These are phyloP conservation scores for Epichloe scottii DNA, from an alignment of 2,329 filamentous ascomycete species.

Conservation along the genomic window DNA sequence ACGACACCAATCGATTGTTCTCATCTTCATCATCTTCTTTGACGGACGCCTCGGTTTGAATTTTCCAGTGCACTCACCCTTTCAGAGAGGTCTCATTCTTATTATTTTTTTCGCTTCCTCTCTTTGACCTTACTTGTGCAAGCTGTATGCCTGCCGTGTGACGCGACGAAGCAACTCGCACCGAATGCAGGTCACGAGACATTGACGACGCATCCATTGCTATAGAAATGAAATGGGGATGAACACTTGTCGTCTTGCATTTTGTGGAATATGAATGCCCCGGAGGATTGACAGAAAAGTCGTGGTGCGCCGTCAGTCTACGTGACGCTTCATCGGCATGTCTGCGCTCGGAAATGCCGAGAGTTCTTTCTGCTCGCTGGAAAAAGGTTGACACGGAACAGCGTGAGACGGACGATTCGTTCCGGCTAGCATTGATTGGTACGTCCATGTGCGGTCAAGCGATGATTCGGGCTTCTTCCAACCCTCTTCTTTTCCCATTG, in stretches of 20 bases:
- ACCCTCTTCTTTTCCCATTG: not conserved
- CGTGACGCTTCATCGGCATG: constrained; percentile 7
- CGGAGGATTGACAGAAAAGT: constrained; percentile 1
- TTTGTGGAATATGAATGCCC: not conserved
- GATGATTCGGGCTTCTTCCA: not conserved
- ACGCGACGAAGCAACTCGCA: too few relatives aligned
- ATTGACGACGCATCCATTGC: too few relatives aligned
- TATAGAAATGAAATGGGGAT: too few relatives aligned
- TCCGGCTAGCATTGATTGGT: constrained; percentile 12
- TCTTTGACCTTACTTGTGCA: too few relatives aligned
- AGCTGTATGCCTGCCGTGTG: not conserved
- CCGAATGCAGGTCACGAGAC: too few relatives aligned
- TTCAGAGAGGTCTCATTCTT: too few relatives aligned
- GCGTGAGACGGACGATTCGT: constrained; percentile 7
- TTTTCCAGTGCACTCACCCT: too few relatives aligned
- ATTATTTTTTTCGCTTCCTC: too few relatives aligned
- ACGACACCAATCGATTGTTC: not conserved
- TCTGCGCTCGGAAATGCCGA: not conserved
- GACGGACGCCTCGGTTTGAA: too few relatives aligned
- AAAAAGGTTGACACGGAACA: not conserved
- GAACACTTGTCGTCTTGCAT: not conserved
- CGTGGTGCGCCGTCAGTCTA: constrained; percentile 2
- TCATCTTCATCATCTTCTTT: not conserved
- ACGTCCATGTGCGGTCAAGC: not conserved
- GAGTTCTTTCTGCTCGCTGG: not conserved